Evolutionary conservation across 1,284 basidiomycete species (phyloP).

Genomic region (Coniferiporia sulphurascens): DNA sequence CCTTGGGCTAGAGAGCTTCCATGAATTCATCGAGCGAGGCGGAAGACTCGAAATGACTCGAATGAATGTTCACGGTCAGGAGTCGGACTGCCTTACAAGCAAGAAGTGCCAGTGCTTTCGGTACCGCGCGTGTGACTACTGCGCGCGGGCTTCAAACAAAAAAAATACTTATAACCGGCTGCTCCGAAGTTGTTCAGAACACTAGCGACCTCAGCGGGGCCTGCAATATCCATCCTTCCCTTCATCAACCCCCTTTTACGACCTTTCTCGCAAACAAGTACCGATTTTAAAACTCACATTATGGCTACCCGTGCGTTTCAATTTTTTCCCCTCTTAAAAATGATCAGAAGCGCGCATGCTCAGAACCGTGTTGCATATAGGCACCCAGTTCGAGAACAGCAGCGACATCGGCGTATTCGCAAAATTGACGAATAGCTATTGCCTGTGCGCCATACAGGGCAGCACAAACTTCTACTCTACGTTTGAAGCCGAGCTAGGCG

Average conservation of each 20-base stretch:
- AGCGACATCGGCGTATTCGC: slow-evolving; percentile 94
- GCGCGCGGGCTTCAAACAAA: no score
- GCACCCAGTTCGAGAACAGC: slow-evolving; percentile 94
- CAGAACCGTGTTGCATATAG: slow-evolving; percentile 34
- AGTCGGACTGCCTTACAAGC: neutral
- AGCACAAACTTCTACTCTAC: slow-evolving; percentile 98
- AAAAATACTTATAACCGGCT: no score
- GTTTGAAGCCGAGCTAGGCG: slow-evolving; percentile 91
- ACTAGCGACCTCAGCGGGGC: no score
- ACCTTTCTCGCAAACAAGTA: neutral
- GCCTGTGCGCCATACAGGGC: slow-evolving; percentile 88
- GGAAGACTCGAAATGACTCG: slow-evolving; percentile 1
- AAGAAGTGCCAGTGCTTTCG: no score
- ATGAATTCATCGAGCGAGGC: neutral
- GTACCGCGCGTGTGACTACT: no score
- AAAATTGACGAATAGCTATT: slow-evolving; percentile 96
- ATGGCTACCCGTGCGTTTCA: slow-evolving; percentile 64
- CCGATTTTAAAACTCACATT: neutral
- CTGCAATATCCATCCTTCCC: neutral
- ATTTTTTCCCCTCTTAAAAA: neutral
- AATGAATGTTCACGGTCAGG: neutral
- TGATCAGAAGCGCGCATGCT: neutral
- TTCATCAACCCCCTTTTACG: neutral
- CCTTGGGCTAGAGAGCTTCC: neutral
- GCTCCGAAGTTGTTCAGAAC: no score